Percentiles rank a stretch among this genome's conserved stretches.
Evolutionary conservation across 2,329 filamentous ascomycete species (phyloP).

Genomic region (Ophiostoma montium): DNA sequence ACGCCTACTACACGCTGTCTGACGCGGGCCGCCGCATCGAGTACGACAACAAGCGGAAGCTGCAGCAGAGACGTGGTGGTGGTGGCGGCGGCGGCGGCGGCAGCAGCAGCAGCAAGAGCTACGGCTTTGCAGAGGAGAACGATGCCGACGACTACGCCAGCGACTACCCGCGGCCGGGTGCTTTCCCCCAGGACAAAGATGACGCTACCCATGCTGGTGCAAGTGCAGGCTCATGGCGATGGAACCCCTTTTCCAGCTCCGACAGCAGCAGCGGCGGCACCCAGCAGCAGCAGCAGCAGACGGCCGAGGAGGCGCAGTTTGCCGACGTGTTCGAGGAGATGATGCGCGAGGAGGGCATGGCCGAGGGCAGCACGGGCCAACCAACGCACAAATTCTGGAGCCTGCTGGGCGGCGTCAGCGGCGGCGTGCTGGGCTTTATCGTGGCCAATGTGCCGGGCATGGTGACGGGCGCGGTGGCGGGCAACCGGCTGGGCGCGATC

Average conservation of each 20-base stretch:
- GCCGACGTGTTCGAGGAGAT: constrained; percentile 81
- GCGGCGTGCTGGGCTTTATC: constrained; percentile 87
- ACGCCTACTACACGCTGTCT: constrained; percentile 47
- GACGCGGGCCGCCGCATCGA: constrained; percentile 63
- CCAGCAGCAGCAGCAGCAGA: constrained; percentile 19
- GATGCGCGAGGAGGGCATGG: constrained; percentile 75
- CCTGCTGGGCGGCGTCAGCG: constrained; percentile 70
- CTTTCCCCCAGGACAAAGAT: constrained; percentile 15
- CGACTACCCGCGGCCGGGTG: constrained; percentile 20
- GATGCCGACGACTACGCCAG: constrained; percentile 27
- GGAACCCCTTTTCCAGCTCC: constrained; percentile 50
- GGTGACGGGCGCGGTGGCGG: constrained; percentile 79
- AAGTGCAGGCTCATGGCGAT: constrained; percentile 50
- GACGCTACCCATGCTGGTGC: constrained; percentile 15
- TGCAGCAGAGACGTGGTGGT: constrained; percentile 15
- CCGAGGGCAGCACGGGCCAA: constrained; percentile 46
- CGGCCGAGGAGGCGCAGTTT: constrained; percentile 66
- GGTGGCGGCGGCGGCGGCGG: constrained; percentile 19
- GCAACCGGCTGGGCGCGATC: constrained; percentile 80
- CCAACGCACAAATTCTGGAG: constrained; percentile 72
- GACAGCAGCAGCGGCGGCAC: constrained; percentile 20
- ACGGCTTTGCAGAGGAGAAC: constrained; percentile 16
- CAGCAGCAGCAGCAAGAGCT: constrained; percentile 12
- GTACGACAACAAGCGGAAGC: constrained; percentile 62
- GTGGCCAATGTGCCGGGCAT: constrained; percentile 83